Percentiles rank a stretch among this genome's conserved stretches.
phyloP scores from a whole-genome alignment of 768 basidiomycete genomes.

The Pisolithus tinctorius region DNA sequence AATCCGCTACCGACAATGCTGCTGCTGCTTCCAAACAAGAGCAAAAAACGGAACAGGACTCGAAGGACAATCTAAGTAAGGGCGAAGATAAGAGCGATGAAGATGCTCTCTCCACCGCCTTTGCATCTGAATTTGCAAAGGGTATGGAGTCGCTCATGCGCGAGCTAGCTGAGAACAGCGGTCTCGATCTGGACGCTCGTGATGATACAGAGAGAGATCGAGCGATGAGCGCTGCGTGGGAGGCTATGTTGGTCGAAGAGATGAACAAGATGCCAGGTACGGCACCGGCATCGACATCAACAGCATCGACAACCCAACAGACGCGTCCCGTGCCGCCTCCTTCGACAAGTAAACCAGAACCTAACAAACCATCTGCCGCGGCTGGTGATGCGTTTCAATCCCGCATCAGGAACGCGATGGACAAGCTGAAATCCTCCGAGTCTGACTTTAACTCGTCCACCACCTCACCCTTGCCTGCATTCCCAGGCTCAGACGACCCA shows the following conservation, averaged over 20 bases:
- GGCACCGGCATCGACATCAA: slow-evolving; percentile 10
- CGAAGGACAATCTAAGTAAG: not conserved
- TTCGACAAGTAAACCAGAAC: no score
- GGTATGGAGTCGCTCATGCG: slow-evolving; percentile 41
- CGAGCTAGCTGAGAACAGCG: slow-evolving; percentile 3
- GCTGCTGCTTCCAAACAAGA: not conserved
- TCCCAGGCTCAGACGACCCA: no score
- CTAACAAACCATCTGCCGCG: no score
- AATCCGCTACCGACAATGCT: no score
- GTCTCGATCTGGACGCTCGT: not conserved
- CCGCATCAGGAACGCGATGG: slow-evolving; percentile 46
- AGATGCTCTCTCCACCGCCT: slow-evolving; percentile 13
- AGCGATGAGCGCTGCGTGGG: slow-evolving; percentile 57
- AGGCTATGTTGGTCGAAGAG: slow-evolving; percentile 60
- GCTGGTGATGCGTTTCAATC: no score
- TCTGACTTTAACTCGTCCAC: slow-evolving; percentile 11
- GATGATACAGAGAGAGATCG: slow-evolving; percentile 25
- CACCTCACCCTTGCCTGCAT: no score
- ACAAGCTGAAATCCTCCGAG: slow-evolving; percentile 67
- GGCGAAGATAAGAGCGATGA: not conserved
- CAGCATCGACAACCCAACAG: not conserved
- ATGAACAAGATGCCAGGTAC: slow-evolving; percentile 35
- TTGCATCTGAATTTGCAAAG: slow-evolving; percentile 34
- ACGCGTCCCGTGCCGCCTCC: no score
- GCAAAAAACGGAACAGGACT: not conserved